phyloP scores from a whole-genome alignment of 306 rosid species.

The Mucuna pruriens region DNA sequence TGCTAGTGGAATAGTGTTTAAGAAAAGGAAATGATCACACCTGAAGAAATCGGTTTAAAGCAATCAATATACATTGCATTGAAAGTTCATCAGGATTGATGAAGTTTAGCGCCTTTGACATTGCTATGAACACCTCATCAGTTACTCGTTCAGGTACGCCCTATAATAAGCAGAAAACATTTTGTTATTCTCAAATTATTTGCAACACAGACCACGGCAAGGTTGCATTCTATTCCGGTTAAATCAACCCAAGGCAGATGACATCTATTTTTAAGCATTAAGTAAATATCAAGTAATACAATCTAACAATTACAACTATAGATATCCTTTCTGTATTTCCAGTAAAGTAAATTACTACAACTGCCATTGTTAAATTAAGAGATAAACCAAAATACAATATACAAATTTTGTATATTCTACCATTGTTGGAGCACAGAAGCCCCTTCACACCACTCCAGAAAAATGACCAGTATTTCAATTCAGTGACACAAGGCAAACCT shows the following conservation, averaged over 20 bases:
- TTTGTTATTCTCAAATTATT: slow-evolving; percentile 34
- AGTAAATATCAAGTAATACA: background rate
- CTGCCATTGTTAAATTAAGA: background rate
- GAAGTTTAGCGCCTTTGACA: slow-evolving; percentile 98
- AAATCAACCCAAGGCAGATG: slow-evolving; percentile 12
- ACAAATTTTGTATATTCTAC: background rate
- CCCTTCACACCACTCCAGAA: background rate
- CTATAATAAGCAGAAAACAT: slow-evolving; percentile 49
- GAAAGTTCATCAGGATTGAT: slow-evolving; percentile 99
- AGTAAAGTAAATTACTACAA: background rate
- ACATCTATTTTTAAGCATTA: background rate
- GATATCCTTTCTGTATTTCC: slow-evolving; percentile 33
- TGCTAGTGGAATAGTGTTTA: background rate
- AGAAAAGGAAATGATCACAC: slow-evolving; percentile 49
- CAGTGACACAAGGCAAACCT: background rate
- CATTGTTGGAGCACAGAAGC: background rate
- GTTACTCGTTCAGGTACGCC: slow-evolving; percentile 95
- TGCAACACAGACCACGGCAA: background rate
- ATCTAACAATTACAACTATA: slow-evolving; percentile 18
- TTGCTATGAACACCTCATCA: slow-evolving; percentile 97
- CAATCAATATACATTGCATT: slow-evolving; percentile 98
- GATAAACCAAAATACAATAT: background rate
- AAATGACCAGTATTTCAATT: background rate
- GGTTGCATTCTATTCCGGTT: background rate
- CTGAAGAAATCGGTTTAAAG: slow-evolving; percentile 97